A percentile compares a stretch with the other conserved stretches of the same genome.
Conservation (phyloP, 441 rosid genomes). For the Euphorbia corollata region DNA sequence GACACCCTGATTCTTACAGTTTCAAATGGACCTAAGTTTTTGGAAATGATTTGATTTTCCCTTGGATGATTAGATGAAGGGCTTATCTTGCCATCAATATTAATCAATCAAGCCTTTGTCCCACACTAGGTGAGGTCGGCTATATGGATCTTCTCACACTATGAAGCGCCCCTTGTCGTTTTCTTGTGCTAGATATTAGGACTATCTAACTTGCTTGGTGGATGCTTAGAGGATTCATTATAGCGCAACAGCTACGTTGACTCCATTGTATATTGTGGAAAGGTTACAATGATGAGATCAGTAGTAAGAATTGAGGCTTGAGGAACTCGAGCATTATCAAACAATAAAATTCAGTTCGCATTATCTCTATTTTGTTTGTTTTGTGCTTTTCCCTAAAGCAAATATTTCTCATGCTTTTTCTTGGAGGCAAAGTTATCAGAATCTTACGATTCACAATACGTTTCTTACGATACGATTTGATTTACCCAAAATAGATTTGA, state of each 20-base stretch:
- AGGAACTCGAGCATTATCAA: not conserved
- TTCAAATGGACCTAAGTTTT: not conserved
- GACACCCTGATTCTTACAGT: not conserved
- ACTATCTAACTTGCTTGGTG: not conserved
- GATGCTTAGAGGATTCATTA: conserved; percentile 1
- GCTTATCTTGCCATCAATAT: not conserved
- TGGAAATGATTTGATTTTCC: not conserved
- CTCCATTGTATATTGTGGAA: not conserved
- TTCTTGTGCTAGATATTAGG: not conserved
- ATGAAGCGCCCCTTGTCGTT: not conserved
- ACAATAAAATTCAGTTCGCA: not conserved
- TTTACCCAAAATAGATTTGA: too few species aligned
- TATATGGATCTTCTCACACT: too few species aligned
- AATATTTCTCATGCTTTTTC: too few species aligned
- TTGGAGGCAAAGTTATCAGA: too few species aligned
- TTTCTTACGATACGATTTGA: too few species aligned
- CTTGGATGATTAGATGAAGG: not conserved
- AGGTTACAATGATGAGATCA: not conserved
- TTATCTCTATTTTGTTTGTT: not conserved
- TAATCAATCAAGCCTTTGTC: too few species aligned
- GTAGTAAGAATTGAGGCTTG: not conserved
- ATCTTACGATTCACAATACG: too few species aligned
- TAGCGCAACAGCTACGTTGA: too few species aligned
- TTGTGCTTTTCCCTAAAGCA: too few species aligned
- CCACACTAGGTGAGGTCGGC: too few species aligned